Evolutionary conservation across 768 basidiomycete genomes (phyloP).

Genomic region (Stropharia rugosoannulata): DNA sequence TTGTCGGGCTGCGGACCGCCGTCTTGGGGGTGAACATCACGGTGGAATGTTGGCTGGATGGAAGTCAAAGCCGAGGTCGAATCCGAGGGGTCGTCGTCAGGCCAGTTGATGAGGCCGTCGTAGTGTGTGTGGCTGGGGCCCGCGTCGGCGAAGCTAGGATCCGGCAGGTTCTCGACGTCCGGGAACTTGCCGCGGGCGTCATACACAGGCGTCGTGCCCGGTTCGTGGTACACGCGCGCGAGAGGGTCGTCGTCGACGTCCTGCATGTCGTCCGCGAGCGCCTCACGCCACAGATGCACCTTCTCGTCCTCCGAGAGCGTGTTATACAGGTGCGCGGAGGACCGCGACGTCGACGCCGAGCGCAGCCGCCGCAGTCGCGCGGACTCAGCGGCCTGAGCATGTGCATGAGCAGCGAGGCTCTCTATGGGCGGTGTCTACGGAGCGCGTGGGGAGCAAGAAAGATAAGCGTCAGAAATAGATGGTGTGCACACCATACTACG

Average conservation of each 20-base stretch:
- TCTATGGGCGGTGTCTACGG: background rate
- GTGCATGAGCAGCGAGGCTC: background rate
- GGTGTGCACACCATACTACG: background rate
- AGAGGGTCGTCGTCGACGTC: background rate
- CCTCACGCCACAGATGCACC: background rate
- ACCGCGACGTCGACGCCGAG: background rate
- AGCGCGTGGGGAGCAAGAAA: background rate
- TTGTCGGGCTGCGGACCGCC: too few relatives aligned
- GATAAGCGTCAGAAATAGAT: background rate
- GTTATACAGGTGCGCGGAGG: background rate
- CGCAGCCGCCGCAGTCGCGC: background rate
- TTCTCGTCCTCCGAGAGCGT: slow-evolving; percentile 9
- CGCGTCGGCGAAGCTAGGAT: background rate
- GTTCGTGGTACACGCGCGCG: background rate
- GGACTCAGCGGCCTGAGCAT: background rate
- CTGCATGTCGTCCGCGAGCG: background rate
- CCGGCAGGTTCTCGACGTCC: background rate
- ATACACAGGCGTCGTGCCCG: background rate
- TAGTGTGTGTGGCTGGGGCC: background rate
- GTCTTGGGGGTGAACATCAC: too few relatives aligned
- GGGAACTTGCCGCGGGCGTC: background rate
- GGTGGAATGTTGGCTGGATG: too few relatives aligned
- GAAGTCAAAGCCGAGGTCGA: background rate
- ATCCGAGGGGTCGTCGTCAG: slow-evolving; percentile 14
- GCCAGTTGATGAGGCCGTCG: slow-evolving; percentile 20